A percentile compares a stretch with the other conserved stretches of the same genome.
Evolutionary conservation across 495 filamentous ascomycete species (phyloP).

Genomic region (Aspergillus heteromorphus): DNA sequence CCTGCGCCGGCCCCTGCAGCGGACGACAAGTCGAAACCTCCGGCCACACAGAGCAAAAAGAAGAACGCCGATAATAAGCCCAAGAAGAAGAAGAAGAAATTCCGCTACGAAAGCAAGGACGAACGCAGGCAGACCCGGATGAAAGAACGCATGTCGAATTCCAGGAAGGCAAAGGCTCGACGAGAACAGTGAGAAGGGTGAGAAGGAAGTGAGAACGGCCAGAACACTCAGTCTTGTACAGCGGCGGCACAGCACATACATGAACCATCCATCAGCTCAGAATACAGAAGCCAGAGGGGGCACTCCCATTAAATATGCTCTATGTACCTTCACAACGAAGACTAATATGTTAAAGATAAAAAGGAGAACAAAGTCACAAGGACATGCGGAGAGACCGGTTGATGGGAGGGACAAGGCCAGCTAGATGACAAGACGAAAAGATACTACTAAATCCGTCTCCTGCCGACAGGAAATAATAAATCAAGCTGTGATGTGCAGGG

Average conservation of each 20-base stretch:
- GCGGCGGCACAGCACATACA: not conserved
- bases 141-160: constrained; percentile 63
- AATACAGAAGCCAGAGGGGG: not conserved
- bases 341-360: not conserved
- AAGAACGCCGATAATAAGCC: constrained; percentile 45
- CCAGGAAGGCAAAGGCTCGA: constrained; percentile 42
- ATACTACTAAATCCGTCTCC: constrained; percentile 22
- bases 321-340: constrained; percentile 12
- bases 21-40: constrained; percentile 21
- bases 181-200: constrained; percentile 31
- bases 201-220: too few species aligned
- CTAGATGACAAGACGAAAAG: constrained; percentile 12
- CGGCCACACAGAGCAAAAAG: constrained; percentile 43
- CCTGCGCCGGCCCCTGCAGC: constrained; percentile 24
- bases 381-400: constrained; percentile 10
- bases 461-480: constrained; percentile 20
- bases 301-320: constrained; percentile 12
- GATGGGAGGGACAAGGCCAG: constrained; percentile 10
- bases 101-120: constrained; percentile 82
- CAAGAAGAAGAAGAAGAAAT: constrained; percentile 83
- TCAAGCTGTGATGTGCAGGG: constrained; percentile 21
- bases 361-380: constrained; percentile 4
- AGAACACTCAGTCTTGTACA: not conserved
- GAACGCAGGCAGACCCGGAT: constrained; percentile 62
- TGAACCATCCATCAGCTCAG: not conserved